Conservation (phyloP, 768 basidiomycete genomes). For the Psilocybe subaeruginosa region DNA sequence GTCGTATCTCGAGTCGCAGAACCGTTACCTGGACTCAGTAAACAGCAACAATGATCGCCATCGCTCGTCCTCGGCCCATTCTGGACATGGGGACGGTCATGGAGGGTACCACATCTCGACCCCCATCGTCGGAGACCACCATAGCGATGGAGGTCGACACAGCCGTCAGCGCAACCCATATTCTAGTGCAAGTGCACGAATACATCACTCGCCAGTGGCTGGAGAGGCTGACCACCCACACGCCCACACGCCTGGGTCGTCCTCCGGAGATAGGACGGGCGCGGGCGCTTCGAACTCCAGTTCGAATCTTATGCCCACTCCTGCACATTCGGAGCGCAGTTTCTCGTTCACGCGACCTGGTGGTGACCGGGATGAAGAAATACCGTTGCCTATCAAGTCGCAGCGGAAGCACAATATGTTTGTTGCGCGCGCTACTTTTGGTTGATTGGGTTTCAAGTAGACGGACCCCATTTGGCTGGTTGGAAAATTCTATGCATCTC, state of each 20-base stretch:
- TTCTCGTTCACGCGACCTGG: slow-evolving; percentile 9
- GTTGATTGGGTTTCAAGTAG: neutral
- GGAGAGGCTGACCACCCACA: neutral
- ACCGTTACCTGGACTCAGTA: slow-evolving; percentile 5
- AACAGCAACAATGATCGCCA: neutral
- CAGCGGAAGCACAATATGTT: slow-evolving; percentile 27
- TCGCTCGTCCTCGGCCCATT: neutral
- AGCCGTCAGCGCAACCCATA: neutral
- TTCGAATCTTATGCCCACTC: slow-evolving; percentile 3
- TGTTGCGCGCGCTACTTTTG: slow-evolving; percentile 15
- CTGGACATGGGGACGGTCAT: neutral
- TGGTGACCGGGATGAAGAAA: slow-evolving; percentile 13
- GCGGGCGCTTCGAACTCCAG: neutral
- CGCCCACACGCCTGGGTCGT: neutral
- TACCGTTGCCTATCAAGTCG: slow-evolving; percentile 26
- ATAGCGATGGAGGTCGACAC: neutral
- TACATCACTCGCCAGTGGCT: neutral
- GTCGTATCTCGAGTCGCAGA: slow-evolving; percentile 24
- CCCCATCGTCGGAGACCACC: neutral
- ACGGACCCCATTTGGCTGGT: too few relatives aligned
- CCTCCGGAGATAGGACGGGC: neutral
- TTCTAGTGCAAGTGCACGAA: neutral
- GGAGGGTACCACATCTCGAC: neutral
- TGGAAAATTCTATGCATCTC: too few relatives aligned
- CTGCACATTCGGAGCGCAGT: slow-evolving; percentile 12